A percentile compares a stretch with the other conserved stretches of the same genome.
Conservation (phyloP, 331 rosid genomes). For the Spiraea crenata region DNA sequence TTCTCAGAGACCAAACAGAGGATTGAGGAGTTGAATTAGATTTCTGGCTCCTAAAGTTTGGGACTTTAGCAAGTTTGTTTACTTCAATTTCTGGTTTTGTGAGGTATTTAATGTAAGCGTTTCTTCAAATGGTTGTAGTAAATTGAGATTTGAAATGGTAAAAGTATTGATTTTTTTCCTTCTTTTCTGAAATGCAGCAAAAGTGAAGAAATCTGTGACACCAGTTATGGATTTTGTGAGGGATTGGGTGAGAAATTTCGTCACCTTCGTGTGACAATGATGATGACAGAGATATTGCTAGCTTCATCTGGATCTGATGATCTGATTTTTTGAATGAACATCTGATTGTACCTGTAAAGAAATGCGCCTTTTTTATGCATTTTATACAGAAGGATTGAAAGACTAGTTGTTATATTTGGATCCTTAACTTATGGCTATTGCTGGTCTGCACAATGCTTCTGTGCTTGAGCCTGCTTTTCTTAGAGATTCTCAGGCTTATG, state of each 20-base stretch:
- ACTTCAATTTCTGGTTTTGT: neutral
- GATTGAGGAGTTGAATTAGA: constrained; percentile 21
- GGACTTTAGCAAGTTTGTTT: constrained; percentile 11
- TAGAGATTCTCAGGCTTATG: constrained; percentile 64
- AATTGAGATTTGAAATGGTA: constrained; percentile 9
- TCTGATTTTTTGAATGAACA: constrained; percentile 38
- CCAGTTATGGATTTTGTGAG: neutral
- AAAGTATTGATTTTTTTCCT: constrained; percentile 3
- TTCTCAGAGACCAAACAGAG: constrained; percentile 16
- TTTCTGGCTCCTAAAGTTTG: neutral
- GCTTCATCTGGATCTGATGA: constrained; percentile 24
- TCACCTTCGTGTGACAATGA: constrained; percentile 27
- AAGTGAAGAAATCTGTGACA: constrained; percentile 8
- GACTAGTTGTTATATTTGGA: constrained; percentile 23
- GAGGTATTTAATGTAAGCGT: constrained; percentile 14
- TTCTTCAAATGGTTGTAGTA: neutral
- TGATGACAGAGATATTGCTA: constrained; percentile 21
- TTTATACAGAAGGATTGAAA: constrained; percentile 49
- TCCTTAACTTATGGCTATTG: constrained; percentile 66
- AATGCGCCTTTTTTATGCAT: constrained; percentile 45
- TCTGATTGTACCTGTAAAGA: constrained; percentile 26
- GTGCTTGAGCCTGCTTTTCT: constrained; percentile 70
- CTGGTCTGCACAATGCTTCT: constrained; percentile 74
- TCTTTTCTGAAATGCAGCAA: constrained; percentile 30
- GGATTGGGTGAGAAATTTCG: constrained; percentile 18